A percentile compares a stretch with the other conserved stretches of the same genome.
Conservation (phyloP, 345 rosid species). For the Trapa bicornis region DNA sequence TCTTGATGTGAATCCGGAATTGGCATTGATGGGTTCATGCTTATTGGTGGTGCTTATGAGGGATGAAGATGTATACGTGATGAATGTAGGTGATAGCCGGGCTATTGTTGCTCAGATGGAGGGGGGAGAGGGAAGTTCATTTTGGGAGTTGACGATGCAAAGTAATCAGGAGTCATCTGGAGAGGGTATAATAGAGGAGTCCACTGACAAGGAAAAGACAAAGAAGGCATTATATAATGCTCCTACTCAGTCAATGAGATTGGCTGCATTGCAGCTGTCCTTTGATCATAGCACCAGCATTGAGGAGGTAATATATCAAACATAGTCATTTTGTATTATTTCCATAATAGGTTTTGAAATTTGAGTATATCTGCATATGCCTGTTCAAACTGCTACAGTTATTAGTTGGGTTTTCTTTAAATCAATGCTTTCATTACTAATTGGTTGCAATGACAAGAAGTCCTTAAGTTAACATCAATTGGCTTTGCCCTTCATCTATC, state of each 20-base stretch:
- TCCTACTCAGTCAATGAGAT: slow-evolving; percentile 28
- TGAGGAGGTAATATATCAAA: slow-evolving; percentile 61
- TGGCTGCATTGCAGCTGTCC: slow-evolving; percentile 81
- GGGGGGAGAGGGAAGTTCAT: slow-evolving; percentile 32
- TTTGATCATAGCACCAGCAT: slow-evolving; percentile 94
- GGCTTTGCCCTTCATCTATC: background rate
- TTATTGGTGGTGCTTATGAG: slow-evolving; percentile 86
- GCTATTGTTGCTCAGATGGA: slow-evolving; percentile 81
- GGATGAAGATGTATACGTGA: slow-evolving; percentile 89
- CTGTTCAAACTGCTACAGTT: background rate
- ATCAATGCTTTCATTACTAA: background rate
- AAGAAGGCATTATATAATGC: slow-evolving; percentile 18
- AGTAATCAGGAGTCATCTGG: slow-evolving; percentile 21
- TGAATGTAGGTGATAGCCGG: slow-evolving; percentile 97
- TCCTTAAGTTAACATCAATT: background rate
- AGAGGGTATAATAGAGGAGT: slow-evolving; percentile 42
- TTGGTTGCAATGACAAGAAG: background rate
- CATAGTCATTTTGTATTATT: background rate
- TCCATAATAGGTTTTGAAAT: background rate
- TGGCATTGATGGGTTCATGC: slow-evolving; percentile 96
- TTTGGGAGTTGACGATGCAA: slow-evolving; percentile 17
- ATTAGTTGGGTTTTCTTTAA: background rate
- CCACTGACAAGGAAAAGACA: slow-evolving; percentile 15
- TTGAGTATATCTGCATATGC: background rate
- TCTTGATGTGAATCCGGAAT: slow-evolving; percentile 74